phyloP scores from a whole-genome alignment of 1,139 yeast species.

The Blastobotrys serpentis region DNA sequence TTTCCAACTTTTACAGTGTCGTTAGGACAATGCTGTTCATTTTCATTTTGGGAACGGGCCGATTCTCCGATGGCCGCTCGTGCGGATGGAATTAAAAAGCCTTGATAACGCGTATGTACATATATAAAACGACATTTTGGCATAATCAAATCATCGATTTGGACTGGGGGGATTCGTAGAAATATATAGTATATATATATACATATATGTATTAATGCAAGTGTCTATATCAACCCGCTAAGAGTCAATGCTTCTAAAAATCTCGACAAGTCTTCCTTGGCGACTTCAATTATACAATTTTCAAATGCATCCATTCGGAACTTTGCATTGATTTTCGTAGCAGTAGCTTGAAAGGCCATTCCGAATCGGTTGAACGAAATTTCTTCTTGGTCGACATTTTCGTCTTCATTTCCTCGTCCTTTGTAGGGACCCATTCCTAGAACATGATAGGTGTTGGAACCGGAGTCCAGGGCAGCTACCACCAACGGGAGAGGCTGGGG shows the following conservation, averaged over 20 bases:
- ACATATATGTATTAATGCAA: conserved; percentile 1
- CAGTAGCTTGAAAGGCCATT: conserved; percentile 84
- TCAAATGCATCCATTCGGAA: conserved; percentile 93
- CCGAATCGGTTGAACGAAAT: conserved; percentile 69
- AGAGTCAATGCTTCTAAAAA: conserved; percentile 75
- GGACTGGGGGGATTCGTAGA: too few relatives aligned
- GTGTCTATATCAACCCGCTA: conserved; percentile 20
- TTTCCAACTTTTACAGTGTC: neutral
- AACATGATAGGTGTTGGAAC: conserved; percentile 77
- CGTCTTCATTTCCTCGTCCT: conserved; percentile 47
- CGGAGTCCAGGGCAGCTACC: conserved; percentile 76
- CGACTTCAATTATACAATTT: conserved; percentile 85
- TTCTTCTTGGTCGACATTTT: conserved; percentile 35
- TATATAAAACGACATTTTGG: too few relatives aligned
- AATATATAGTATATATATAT: neutral
- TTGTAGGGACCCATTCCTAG: conserved; percentile 87
- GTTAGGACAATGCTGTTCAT: too few relatives aligned
- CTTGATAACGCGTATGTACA: too few relatives aligned
- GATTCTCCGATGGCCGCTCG: too few relatives aligned
- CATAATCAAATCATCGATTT: too few relatives aligned
- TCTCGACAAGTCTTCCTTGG: conserved; percentile 83
- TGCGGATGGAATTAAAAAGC: too few relatives aligned
- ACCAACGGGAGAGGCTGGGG: conserved; percentile 74
- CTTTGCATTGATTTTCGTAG: conserved; percentile 78
- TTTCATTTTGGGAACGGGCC: neutral